Conservation (phyloP, 768 basidiomycete genomes). For the Cubamyces sp. region DNA sequence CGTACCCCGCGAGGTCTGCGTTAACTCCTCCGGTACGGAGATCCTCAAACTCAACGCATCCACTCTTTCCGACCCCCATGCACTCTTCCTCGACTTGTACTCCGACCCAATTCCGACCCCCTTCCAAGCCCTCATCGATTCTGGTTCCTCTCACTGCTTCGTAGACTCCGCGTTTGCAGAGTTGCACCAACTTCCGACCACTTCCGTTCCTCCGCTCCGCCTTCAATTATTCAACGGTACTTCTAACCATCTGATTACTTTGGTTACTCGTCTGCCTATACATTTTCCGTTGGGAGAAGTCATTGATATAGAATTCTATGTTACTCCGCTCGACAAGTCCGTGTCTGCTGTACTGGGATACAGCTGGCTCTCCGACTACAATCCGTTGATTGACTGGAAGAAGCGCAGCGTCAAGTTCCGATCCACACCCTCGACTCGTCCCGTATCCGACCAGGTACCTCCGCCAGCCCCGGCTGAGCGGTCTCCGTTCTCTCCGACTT, state of each 20-base stretch:
- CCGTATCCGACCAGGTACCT: background rate
- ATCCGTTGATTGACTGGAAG: constrained; percentile 13
- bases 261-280: background rate
- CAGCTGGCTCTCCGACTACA: constrained; percentile 10
- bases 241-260: constrained; percentile 6
- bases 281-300: constrained; percentile 12
- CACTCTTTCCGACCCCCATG: no score
- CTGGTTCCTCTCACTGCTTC: constrained; percentile 3
- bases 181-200: background rate
- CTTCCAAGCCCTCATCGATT: background rate
- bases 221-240: constrained; percentile 5
- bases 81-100: no score
- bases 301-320: constrained; percentile 5
- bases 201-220: background rate
- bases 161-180: constrained; percentile 1
- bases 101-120: background rate
- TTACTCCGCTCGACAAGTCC: constrained; percentile 7
- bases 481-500: background rate
- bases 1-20: background rate
- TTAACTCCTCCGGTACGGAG: constrained; percentile 3
- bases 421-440: background rate
- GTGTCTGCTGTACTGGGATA: constrained; percentile 9
- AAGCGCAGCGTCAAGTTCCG: constrained; percentile 10
- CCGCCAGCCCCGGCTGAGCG: no score
- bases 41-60: background rate